A percentile compares a stretch with the other conserved stretches of the same genome.
Evolutionary conservation across 495 filamentous ascomycete genomes (phyloP).

Genomic region (Tuber borchii): DNA sequence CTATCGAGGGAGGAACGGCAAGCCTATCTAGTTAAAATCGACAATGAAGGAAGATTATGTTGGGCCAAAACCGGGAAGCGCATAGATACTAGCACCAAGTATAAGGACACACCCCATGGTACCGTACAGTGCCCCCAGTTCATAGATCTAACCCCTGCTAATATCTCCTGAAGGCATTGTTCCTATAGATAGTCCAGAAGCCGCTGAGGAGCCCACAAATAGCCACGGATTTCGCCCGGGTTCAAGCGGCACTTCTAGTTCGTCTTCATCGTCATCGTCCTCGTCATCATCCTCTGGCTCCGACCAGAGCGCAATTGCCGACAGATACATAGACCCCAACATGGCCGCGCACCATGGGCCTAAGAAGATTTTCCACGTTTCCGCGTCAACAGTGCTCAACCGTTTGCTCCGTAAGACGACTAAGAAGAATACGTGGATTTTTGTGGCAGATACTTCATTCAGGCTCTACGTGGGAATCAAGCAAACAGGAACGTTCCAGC

Average conservation of each 20-base stretch:
- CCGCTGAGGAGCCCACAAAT: neutral
- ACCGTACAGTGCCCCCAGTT: slow-evolving; percentile 65
- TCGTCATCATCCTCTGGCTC: slow-evolving; percentile 32
- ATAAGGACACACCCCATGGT: slow-evolving; percentile 65
- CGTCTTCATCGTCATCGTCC: slow-evolving; percentile 24
- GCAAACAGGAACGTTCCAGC: slow-evolving; percentile 79
- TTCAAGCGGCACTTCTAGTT: neutral
- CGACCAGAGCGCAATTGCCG: slow-evolving; percentile 43
- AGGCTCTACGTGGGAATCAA: slow-evolving; percentile 89
- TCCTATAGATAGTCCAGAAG: slow-evolving; percentile 1
- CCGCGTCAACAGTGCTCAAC: slow-evolving; percentile 61
- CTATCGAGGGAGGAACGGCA: slow-evolving; percentile 64
- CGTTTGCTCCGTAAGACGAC: slow-evolving; percentile 63
- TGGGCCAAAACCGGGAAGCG: slow-evolving; percentile 73
- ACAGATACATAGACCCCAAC: slow-evolving; percentile 51
- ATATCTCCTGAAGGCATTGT: slow-evolving; percentile 11
- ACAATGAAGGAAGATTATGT: slow-evolving; percentile 58
- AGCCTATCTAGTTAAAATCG: slow-evolving; percentile 66
- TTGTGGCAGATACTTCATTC: slow-evolving; percentile 78
- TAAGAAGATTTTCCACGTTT: slow-evolving; percentile 61
- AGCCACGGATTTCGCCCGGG: neutral
- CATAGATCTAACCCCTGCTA: neutral
- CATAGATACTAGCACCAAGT: slow-evolving; percentile 69
- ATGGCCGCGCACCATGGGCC: slow-evolving; percentile 53
- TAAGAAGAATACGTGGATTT: slow-evolving; percentile 82